Conservation (phyloP, 1,139 yeast species). For the Zhuliangozyma blackwelliae region DNA sequence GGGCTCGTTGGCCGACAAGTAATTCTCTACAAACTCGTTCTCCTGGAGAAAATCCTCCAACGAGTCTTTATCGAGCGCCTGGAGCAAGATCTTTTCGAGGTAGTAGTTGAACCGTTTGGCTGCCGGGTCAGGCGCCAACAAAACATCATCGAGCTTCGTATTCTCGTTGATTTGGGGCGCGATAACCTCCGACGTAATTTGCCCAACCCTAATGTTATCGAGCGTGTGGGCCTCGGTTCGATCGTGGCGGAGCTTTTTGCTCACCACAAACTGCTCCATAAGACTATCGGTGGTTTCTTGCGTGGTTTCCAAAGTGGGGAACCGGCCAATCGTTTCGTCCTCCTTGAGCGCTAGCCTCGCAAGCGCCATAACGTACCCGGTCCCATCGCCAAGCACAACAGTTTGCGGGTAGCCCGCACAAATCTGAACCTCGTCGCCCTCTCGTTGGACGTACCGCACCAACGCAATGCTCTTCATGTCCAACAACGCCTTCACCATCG, state of each 20-base stretch:
- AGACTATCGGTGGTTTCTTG: constrained; percentile 5
- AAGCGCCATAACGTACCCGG: constrained; percentile 29
- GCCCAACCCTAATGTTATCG: constrained; percentile 7
- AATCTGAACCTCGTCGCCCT: constrained; percentile 47
- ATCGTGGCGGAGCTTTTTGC: constrained; percentile 7
- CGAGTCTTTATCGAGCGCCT: constrained; percentile 22
- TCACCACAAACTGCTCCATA: constrained; percentile 10
- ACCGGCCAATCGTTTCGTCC: constrained; percentile 64
- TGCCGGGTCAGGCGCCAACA: constrained; percentile 29
- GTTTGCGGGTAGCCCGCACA: constrained; percentile 54
- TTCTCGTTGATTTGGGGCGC: constrained; percentile 5
- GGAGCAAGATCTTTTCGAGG: constrained; percentile 21
- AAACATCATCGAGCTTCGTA: constrained; percentile 11
- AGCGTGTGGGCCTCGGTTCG: constrained; percentile 5
- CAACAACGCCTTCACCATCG: constrained; percentile 53
- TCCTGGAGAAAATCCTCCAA: constrained; percentile 20
- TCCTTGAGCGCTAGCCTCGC: constrained; percentile 70
- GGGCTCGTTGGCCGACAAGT: constrained; percentile 18
- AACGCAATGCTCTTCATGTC: constrained; percentile 49
- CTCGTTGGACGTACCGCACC: constrained; percentile 57
- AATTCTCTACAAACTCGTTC: constrained; percentile 22
- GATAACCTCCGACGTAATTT: constrained; percentile 4
- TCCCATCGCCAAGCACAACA: constrained; percentile 9
- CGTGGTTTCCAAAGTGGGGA: constrained; percentile 40
- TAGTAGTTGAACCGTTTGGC: constrained; percentile 23